These are phyloP conservation scores for Rhazya stricta DNA, from an alignment of 257 asterid species.

Conservation along the genomic window DNA sequence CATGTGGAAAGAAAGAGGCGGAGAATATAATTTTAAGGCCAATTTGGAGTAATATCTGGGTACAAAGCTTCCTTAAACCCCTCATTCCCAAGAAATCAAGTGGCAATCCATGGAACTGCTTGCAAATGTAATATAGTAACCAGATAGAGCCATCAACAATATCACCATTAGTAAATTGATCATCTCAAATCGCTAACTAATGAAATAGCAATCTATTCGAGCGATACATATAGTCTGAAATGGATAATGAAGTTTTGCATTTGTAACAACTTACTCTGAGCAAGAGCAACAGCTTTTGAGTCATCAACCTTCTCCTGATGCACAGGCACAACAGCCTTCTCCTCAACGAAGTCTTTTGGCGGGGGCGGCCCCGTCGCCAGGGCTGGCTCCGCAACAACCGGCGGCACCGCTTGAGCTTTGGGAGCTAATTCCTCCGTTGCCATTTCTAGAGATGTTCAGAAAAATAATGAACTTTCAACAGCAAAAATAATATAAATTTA, in stretches of 20 bases:
- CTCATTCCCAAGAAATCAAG: not conserved
- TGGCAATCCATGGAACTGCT: not conserved
- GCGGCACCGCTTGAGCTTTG: constrained; percentile 21
- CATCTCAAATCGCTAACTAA: too few relatives aligned
- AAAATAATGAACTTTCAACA: not conserved
- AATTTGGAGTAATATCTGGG: not conserved
- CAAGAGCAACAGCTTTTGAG: constrained; percentile 27
- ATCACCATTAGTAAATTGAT: not conserved
- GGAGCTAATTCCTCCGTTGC: constrained; percentile 18
- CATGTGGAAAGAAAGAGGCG: not conserved
- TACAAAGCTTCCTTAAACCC: not conserved
- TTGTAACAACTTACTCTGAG: constrained; percentile 8
- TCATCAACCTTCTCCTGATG: constrained; percentile 28
- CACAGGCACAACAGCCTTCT: constrained; percentile 36
- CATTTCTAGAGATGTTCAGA: constrained; percentile 12
- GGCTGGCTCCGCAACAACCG: constrained; percentile 36
- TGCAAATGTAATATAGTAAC: not conserved
- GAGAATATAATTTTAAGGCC: not conserved
- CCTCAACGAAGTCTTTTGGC: constrained; percentile 30
- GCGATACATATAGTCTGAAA: not conserved
- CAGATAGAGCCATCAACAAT: not conserved
- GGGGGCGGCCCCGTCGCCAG: constrained; percentile 30
- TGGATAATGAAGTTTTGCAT: not conserved
- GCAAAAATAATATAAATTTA: constrained; percentile 1
- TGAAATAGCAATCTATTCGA: not conserved